These are phyloP conservation scores for Mortierella alpina DNA, from an alignment of 192 early-diverging fungal genomes.

Conservation along the genomic window DNA sequence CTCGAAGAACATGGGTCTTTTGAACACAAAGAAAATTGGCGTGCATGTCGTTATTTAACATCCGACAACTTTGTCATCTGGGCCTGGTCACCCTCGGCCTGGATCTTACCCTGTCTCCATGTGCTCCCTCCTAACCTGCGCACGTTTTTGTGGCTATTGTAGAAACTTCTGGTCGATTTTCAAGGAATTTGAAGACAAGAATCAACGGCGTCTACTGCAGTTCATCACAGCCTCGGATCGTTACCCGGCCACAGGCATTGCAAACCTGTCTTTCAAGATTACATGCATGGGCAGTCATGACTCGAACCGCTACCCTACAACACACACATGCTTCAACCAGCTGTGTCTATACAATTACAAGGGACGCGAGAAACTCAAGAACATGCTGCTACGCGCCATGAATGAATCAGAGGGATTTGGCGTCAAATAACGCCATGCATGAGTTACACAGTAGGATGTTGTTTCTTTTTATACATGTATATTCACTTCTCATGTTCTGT, in stretches of 20 bases:
- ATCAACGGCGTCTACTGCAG: constrained; percentile 81
- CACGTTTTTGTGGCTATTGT: background rate
- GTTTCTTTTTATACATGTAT: too few species aligned
- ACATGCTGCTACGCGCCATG: constrained; percentile 79
- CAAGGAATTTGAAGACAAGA: constrained; percentile 67
- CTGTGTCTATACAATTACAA: constrained; percentile 85
- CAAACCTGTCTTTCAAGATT: constrained; percentile 76
- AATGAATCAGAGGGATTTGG: constrained; percentile 84
- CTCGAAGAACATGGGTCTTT: background rate
- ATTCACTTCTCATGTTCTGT: too few species aligned
- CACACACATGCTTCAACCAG: constrained; percentile 97
- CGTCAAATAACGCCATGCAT: constrained; percentile 48
- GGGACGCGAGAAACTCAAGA: constrained; percentile 70
- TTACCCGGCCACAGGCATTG: constrained; percentile 82
- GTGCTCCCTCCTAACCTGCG: background rate
- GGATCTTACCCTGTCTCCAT: background rate
- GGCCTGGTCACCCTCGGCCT: background rate
- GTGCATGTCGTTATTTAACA: background rate
- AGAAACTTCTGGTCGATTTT: constrained; percentile 86
- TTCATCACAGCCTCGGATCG: constrained; percentile 96
- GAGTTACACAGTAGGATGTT: too few species aligned
- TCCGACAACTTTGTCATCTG: background rate
- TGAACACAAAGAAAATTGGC: constrained; percentile 2
- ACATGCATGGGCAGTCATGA: constrained; percentile 73
- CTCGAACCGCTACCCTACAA: constrained; percentile 79